phyloP scores from a whole-genome alignment of 306 rosid species.

The Styphnolobium japonicum region DNA sequence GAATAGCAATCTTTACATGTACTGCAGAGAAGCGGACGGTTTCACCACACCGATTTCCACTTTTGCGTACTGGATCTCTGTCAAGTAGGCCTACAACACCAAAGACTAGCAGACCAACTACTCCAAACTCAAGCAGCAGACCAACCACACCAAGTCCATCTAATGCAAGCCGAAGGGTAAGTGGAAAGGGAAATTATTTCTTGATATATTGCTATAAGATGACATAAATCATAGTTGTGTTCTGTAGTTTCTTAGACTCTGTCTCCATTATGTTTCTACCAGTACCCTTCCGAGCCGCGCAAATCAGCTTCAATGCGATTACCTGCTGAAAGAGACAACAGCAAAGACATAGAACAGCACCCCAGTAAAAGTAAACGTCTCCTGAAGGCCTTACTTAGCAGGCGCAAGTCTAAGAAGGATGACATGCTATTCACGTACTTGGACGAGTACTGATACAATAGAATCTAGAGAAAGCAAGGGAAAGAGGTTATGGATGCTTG shows the following conservation, averaged over 20 bases:
- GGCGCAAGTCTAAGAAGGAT: constrained; percentile 78
- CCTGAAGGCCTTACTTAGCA: constrained; percentile 71
- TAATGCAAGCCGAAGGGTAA: constrained; percentile 58
- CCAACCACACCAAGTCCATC: constrained; percentile 68
- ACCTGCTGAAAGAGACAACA: constrained; percentile 53
- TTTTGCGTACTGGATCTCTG: constrained; percentile 74
- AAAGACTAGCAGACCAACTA: constrained; percentile 51
- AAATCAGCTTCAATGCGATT: constrained; percentile 83
- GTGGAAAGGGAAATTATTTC: neutral
- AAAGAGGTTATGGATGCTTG: constrained; percentile 30
- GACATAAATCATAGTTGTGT: neutral
- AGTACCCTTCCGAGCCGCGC: constrained; percentile 79
- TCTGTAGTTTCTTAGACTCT: neutral
- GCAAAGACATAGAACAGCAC: constrained; percentile 52
- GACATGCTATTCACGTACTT: constrained; percentile 65
- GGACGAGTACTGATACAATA: constrained; percentile 65
- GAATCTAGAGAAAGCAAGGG: neutral
- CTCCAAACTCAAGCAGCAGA: constrained; percentile 66
- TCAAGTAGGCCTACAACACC: constrained; percentile 61
- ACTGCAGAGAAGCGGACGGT: constrained; percentile 64
- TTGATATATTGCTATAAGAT: neutral
- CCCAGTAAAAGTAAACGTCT: constrained; percentile 83
- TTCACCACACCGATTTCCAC: constrained; percentile 80
- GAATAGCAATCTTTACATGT: constrained; percentile 8
- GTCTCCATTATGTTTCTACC: neutral